These are phyloP conservation scores for Protomyces pachydermus DNA, from an alignment of 1,139 yeast species.

Conservation along the genomic window DNA sequence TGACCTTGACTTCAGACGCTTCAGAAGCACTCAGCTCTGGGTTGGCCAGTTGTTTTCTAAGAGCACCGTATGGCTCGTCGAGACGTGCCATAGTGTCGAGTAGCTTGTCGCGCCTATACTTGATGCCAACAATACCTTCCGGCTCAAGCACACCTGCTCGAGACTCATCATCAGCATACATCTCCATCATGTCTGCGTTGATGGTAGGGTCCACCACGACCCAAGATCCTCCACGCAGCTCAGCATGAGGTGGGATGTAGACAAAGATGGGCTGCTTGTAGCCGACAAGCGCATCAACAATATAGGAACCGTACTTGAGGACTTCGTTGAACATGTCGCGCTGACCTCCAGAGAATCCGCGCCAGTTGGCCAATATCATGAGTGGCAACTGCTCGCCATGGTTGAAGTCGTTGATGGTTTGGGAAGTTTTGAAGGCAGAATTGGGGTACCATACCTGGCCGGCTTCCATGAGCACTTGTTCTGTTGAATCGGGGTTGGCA, in stretches of 20 bases:
- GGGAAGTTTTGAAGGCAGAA: constrained; percentile 97
- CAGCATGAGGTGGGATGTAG: constrained; percentile 96
- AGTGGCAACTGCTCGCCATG: constrained; percentile 95
- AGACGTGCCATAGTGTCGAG: constrained; percentile 84
- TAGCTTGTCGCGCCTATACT: constrained; percentile 88
- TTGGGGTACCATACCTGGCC: constrained; percentile 99
- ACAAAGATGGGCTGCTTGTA: constrained; percentile 95
- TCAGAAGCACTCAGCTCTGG: constrained; percentile 57
- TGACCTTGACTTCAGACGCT: constrained; percentile 57
- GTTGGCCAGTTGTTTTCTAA: constrained; percentile 34
- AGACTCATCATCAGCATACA: constrained; percentile 96
- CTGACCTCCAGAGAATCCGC: constrained; percentile 99
- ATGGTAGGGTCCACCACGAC: constrained; percentile 98
- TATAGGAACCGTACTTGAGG: constrained; percentile 89
- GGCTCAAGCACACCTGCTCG: constrained; percentile 99
- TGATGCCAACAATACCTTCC: constrained; percentile 98
- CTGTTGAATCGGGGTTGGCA: constrained; percentile 92
- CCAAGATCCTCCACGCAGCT: constrained; percentile 99
- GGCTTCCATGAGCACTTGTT: constrained; percentile 82
- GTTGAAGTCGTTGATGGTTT: constrained; percentile 95
- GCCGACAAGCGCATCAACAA: constrained; percentile 93
- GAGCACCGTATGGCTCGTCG: constrained; percentile 66
- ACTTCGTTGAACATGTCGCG: constrained; percentile 99
- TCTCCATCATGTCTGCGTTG: constrained; percentile 95
- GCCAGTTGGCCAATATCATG: constrained; percentile 98